Conservation (phyloP, 2,329 filamentous ascomycete species). For the Fusarium caatingaense region DNA sequence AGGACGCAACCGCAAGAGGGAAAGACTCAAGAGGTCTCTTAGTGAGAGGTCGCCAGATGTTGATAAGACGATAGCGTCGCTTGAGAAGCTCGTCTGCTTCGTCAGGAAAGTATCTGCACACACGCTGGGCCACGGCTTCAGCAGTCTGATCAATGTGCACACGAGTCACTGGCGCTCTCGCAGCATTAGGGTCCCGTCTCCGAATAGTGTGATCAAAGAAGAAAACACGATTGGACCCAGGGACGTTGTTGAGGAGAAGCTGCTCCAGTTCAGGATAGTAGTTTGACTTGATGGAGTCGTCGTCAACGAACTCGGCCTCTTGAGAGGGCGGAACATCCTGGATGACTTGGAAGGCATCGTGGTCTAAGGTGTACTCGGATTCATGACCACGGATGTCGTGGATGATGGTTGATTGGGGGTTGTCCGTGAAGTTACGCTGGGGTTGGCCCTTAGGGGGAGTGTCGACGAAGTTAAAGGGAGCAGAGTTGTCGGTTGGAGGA, state of each 20-base stretch:
- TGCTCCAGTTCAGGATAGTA: constrained; percentile 90
- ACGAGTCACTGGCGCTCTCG: constrained; percentile 74
- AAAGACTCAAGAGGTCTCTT: constrained; percentile 70
- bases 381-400: constrained; percentile 81
- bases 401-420: constrained; percentile 66
- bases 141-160: constrained; percentile 89
- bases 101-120: constrained; percentile 72
- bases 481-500: constrained; percentile 68
- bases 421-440: constrained; percentile 71
- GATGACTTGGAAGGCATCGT: constrained; percentile 78
- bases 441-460: constrained; percentile 68
- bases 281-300: constrained; percentile 72
- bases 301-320: constrained; percentile 70
- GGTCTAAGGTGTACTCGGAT: constrained; percentile 73
- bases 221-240: constrained; percentile 73
- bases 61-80: constrained; percentile 83
- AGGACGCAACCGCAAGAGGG: constrained; percentile 77
- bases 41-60: constrained; percentile 81
- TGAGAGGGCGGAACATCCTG: constrained; percentile 64
- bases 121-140: constrained; percentile 72
- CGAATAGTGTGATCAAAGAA: constrained; percentile 93
- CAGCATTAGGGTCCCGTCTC: constrained; percentile 67
- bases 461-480: constrained; percentile 76
- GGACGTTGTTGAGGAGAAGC: constrained; percentile 74
- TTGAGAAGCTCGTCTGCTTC: constrained; percentile 75